Percentiles rank a stretch among this genome's conserved stretches.
Evolutionary conservation across 352 stramenopile genomes (phyloP).

Genomic region (Aphanomyces euteiches): DNA sequence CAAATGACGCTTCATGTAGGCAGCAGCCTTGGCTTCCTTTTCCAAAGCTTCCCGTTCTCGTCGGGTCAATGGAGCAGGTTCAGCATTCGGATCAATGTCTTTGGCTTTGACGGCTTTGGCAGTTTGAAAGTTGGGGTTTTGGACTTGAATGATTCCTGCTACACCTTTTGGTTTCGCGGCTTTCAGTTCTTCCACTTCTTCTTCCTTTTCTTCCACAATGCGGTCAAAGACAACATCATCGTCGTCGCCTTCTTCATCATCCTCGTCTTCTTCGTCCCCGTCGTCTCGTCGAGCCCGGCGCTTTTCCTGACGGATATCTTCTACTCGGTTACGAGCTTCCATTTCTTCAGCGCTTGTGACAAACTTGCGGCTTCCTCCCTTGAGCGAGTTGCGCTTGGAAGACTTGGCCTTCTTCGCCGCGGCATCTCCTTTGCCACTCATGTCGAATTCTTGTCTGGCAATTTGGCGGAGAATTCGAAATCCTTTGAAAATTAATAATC

Average conservation of each 20-base stretch:
- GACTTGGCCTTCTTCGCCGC: constrained; percentile 30
- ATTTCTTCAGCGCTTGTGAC: constrained; percentile 85
- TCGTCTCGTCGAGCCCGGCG: constrained; percentile 65
- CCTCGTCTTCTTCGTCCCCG: constrained; percentile 46
- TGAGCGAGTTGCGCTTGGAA: constrained; percentile 33
- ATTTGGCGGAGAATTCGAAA: constrained; percentile 12
- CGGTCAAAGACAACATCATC: constrained; percentile 64
- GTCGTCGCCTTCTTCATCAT: constrained; percentile 46
- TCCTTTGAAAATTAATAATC: constrained; percentile 14
- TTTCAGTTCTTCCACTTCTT: background rate
- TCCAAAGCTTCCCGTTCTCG: constrained; percentile 84
- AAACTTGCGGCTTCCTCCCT: constrained; percentile 68
- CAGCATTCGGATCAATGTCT: constrained; percentile 59
- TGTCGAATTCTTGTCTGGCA: background rate
- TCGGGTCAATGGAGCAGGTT: constrained; percentile 66
- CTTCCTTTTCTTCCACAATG: constrained; percentile 49
- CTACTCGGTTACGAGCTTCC: constrained; percentile 59
- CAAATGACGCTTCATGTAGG: constrained; percentile 83
- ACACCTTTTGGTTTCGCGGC: constrained; percentile 68
- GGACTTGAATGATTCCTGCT: constrained; percentile 60
- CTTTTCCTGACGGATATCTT: constrained; percentile 65
- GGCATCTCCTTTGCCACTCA: constrained; percentile 27
- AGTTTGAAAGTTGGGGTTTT: constrained; percentile 77
- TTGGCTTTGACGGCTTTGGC: constrained; percentile 87
- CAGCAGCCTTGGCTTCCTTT: constrained; percentile 65